These are phyloP conservation scores for Ophiocordyceps unilateralis DNA, from an alignment of 2,329 filamentous ascomycete species.

Conservation along the genomic window DNA sequence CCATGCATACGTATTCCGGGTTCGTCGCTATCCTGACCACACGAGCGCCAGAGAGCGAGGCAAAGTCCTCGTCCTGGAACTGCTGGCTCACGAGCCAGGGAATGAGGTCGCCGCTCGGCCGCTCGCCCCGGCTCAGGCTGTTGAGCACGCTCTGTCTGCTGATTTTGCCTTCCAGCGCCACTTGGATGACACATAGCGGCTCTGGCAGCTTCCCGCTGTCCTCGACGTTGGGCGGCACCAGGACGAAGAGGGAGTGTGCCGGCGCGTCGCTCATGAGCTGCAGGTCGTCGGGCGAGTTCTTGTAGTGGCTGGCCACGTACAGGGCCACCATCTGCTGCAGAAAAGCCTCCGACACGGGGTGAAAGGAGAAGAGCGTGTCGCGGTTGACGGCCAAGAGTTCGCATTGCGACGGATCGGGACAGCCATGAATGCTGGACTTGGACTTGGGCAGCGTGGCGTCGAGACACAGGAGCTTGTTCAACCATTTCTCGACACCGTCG, in stretches of 20 bases:
- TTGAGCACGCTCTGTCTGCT: slow-evolving; percentile 85
- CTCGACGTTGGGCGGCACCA: slow-evolving; percentile 72
- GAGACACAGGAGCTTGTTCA: slow-evolving; percentile 84
- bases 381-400: slow-evolving; percentile 89
- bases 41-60: slow-evolving; percentile 76
- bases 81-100: slow-evolving; percentile 97
- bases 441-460: slow-evolving; percentile 78
- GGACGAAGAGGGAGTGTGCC: slow-evolving; percentile 87
- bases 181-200: slow-evolving; percentile 85
- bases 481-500: slow-evolving; percentile 87
- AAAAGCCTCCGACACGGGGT: slow-evolving; percentile 92
- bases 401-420: slow-evolving; percentile 79
- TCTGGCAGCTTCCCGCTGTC: slow-evolving; percentile 68
- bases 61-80: slow-evolving; percentile 95
- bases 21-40: slow-evolving; percentile 92
- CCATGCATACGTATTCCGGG: slow-evolving; percentile 82
- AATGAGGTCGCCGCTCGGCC: slow-evolving; percentile 83
- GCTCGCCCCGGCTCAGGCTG: slow-evolving; percentile 72
- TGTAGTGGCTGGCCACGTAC: slow-evolving; percentile 94
- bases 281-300: slow-evolving; percentile 95
- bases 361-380: slow-evolving; percentile 95
- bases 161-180: slow-evolving; percentile 87
- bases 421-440: slow-evolving; percentile 56
- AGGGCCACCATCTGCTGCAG: slow-evolving; percentile 95
- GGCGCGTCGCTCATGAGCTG: slow-evolving; percentile 97